These are phyloP conservation scores for Colletotrichum neosansevieriae DNA, from an alignment of 2,329 filamentous ascomycete species.

Conservation along the genomic window DNA sequence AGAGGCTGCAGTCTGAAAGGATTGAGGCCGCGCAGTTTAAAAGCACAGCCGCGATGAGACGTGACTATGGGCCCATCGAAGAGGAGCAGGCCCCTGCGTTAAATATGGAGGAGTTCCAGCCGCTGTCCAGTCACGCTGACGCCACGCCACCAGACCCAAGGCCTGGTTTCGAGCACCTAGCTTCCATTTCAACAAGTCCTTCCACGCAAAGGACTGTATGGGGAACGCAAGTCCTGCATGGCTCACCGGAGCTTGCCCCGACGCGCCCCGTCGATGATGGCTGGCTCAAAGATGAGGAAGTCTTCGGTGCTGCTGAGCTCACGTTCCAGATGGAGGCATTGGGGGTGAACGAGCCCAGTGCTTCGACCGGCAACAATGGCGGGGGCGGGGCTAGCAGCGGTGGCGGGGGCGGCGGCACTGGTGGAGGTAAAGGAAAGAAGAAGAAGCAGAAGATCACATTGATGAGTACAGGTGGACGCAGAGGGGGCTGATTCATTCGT, in stretches of 20 bases:
- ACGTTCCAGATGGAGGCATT: slow-evolving; percentile 70
- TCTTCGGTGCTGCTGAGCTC: slow-evolving; percentile 73
- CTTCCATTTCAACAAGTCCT: slow-evolving; percentile 85
- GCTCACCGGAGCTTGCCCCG: slow-evolving; percentile 64
- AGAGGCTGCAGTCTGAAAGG: slow-evolving; percentile 84
- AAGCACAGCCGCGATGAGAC: slow-evolving; percentile 56
- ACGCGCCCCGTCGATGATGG: slow-evolving; percentile 73
- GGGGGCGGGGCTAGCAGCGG: slow-evolving; percentile 28
- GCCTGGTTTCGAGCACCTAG: slow-evolving; percentile 75
- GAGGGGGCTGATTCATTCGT: slow-evolving; percentile 51
- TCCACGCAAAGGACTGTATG: slow-evolving; percentile 84
- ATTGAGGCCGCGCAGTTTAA: slow-evolving; percentile 79
- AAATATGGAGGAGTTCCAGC: slow-evolving; percentile 74
- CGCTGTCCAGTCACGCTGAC: slow-evolving; percentile 64
- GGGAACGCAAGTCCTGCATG: slow-evolving; percentile 82
- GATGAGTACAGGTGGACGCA: slow-evolving; percentile 74
- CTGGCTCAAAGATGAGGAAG: slow-evolving; percentile 85
- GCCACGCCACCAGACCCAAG: slow-evolving; percentile 68
- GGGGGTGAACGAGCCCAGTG: slow-evolving; percentile 49
- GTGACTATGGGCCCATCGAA: slow-evolving; percentile 54
- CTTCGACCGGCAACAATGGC: slow-evolving; percentile 40
- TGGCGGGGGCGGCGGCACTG: slow-evolving; percentile 46
- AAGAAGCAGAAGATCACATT: slow-evolving; percentile 80
- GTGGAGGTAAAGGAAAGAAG: slow-evolving; percentile 68
- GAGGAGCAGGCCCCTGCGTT: slow-evolving; percentile 56